phyloP scores from a whole-genome alignment of 441 rosid species.

The Isatis lusitanica region DNA sequence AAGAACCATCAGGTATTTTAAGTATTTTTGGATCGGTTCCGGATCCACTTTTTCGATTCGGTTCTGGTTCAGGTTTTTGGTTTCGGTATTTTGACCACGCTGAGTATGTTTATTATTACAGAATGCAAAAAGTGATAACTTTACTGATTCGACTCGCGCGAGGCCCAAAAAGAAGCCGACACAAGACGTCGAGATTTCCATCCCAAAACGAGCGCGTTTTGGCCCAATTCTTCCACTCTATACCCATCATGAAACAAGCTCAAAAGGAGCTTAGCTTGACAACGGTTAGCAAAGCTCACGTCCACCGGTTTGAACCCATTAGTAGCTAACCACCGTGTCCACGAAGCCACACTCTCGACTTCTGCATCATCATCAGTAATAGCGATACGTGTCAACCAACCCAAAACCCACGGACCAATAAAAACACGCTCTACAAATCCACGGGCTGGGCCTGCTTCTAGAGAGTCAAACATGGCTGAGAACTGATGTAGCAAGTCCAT shows the following conservation, averaged over 20 bases:
- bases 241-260: conserved; percentile 79
- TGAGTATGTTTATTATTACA: neutral
- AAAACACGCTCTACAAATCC: conserved; percentile 65
- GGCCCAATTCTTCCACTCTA: conserved; percentile 59
- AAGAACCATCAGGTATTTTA: too few species aligned
- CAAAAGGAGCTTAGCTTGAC: conserved; percentile 76
- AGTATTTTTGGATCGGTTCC: too few species aligned
- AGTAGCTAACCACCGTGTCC: conserved; percentile 55
- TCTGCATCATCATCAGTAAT: conserved; percentile 37
- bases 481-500: conserved; percentile 82
- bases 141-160: conserved; percentile 38
- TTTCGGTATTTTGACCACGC: too few species aligned
- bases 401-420: conserved; percentile 60
- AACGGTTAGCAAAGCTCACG: conserved; percentile 71
- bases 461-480: conserved; percentile 79
- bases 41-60: too few species aligned
- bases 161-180: conserved; percentile 76
- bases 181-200: conserved; percentile 84
- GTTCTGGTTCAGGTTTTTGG: too few species aligned
- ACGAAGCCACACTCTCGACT: conserved; percentile 32
- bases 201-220: conserved; percentile 61
- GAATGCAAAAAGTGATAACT: neutral
- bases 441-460: conserved; percentile 66
- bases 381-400: conserved; percentile 54
- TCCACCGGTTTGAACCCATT: conserved; percentile 47